Percentiles rank a stretch among this genome's conserved stretches.
phyloP scores from a whole-genome alignment of 805 yeast genomes.

The Candida adriatica region DNA sequence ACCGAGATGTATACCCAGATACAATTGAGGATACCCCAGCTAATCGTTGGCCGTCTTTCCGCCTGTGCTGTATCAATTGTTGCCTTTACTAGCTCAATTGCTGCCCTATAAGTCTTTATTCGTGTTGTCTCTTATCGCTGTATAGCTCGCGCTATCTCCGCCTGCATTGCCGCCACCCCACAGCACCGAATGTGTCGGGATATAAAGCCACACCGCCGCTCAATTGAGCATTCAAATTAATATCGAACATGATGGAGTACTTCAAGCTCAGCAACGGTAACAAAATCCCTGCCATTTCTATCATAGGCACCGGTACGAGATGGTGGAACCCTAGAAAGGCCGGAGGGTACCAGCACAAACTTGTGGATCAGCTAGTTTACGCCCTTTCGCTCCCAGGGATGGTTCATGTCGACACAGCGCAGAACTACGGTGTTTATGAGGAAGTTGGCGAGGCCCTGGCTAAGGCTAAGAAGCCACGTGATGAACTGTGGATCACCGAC shows the following conservation, averaged over 20 bases:
- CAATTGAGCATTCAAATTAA: too few species aligned
- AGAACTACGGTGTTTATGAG: slow-evolving; percentile 44
- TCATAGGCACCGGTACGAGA: slow-evolving; percentile 53
- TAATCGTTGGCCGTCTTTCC: too few species aligned
- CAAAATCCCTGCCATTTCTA: slow-evolving; percentile 40
- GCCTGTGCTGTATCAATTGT: too few species aligned
- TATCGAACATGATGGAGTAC: slow-evolving; percentile 13
- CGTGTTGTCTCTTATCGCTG: too few species aligned
- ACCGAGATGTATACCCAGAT: too few species aligned
- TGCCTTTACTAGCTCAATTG: too few species aligned
- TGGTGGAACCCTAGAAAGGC: slow-evolving; percentile 36
- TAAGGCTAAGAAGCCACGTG: slow-evolving; percentile 36
- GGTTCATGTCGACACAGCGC: slow-evolving; percentile 54
- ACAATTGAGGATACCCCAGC: too few species aligned
- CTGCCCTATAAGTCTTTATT: too few species aligned
- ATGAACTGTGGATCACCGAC: slow-evolving; percentile 47
- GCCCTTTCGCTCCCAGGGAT: slow-evolving; percentile 38
- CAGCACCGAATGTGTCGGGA: too few species aligned
- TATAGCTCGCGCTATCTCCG: too few species aligned
- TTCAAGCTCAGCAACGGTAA: slow-evolving; percentile 29
- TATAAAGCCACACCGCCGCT: too few species aligned
- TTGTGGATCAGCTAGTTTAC: slow-evolving; percentile 27
- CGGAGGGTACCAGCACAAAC: slow-evolving; percentile 23
- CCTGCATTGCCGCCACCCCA: too few species aligned
- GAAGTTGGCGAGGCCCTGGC: slow-evolving; percentile 46